These are phyloP conservation scores for Nasturtium officinale DNA, from an alignment of 345 rosid species.

Conservation along the genomic window DNA sequence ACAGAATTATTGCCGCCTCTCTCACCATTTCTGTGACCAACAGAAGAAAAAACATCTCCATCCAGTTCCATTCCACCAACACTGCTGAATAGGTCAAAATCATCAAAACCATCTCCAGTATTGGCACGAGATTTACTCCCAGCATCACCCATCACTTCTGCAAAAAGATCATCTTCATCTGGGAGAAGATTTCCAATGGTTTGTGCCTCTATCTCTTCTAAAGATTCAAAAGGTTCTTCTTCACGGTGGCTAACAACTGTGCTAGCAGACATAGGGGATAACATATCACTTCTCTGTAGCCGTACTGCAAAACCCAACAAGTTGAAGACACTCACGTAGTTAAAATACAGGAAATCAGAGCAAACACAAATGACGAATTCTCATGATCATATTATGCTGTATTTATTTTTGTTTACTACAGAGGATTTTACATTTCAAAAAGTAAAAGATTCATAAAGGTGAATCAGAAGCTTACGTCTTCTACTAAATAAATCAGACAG, in stretches of 20 bases:
- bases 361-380: background rate
- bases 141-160: conserved; percentile 73
- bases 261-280: conserved; percentile 50
- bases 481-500: conserved; percentile 73
- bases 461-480: conserved; percentile 59
- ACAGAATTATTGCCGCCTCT: conserved; percentile 51
- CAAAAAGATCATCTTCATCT: conserved; percentile 85
- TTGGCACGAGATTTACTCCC: conserved; percentile 49
- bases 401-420: background rate
- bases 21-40: conserved; percentile 46
- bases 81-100: conserved; percentile 83
- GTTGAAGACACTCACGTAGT: background rate
- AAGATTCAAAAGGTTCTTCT: conserved; percentile 70
- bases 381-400: background rate
- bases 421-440: background rate
- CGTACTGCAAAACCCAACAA: conserved; percentile 54
- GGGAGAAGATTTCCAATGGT: conserved; percentile 95
- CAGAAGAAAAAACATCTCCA: conserved; percentile 57
- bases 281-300: conserved; percentile 53
- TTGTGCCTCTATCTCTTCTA: conserved; percentile 84
- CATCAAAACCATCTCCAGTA: conserved; percentile 73
- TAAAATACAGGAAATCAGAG: conserved; percentile 15
- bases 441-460: conserved; percentile 10
- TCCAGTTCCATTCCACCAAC: conserved; percentile 95
- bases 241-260: conserved; percentile 52